Base-by-base conservation (phyloP, 164 flowering plant species). In the Sextonia rubra region DNA sequence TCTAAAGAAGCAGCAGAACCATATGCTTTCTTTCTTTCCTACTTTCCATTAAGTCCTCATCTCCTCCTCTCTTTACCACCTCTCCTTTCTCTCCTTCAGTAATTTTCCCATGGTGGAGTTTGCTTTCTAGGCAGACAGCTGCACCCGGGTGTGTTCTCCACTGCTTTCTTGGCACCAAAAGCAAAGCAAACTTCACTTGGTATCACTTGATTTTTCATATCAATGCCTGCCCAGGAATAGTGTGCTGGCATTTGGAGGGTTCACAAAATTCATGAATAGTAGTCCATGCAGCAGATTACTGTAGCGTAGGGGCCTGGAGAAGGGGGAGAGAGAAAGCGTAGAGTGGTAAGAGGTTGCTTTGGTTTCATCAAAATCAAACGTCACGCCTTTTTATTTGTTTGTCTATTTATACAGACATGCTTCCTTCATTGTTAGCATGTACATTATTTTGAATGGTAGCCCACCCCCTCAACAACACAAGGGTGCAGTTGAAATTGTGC, bases 11-110 rank as follows among this genome's bases (percentile, higher is more conserved):
- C 17, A 29, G 67, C 20, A 22, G 74, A 15, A 74, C 76, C 80
- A 64, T 77, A 74, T 77, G 74, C 80, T 74, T 71, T 27, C 67
- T 64, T 15, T 4, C 20, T 15, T 17, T 52, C 20, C 1, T 52
- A 3, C 58, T 52, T 64, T 64, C 67, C 67, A 29, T 64, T 27
- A 8, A 30, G 30, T 64, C 17, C 67, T 17, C 27, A 25, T 29
- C 37, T 29, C 67, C 27, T 24, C n/a, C 64, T 24, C 67, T 64
- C 67, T 29, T 64, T 64, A 62, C 26, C 26, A 62, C 32, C 70
- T 37, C 73, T 14, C 32, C 65, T 18, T 37, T 72, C 70, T 49
- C 70, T 49, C 29, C 30, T 72, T 26, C 60, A 60, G 66, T 67
- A 70, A 69, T 52, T 52, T 20, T 14, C 58, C n/a, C 6, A 14